phyloP scores from a whole-genome alignment of 1,284 basidiomycete genomes.

The Meripilus lineatus region DNA sequence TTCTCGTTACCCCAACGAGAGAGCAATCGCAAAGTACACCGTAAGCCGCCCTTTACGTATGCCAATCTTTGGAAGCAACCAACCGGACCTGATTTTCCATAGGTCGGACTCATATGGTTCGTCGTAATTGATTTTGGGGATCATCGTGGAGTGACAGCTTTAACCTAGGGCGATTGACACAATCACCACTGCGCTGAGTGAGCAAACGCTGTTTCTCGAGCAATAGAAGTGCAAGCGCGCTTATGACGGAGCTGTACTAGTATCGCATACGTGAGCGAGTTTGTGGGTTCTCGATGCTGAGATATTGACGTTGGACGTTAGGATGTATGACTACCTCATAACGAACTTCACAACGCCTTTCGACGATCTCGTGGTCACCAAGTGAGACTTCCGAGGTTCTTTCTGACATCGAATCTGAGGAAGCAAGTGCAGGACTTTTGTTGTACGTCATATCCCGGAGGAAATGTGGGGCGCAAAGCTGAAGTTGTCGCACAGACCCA shows the following conservation, averaged over 20 bases:
- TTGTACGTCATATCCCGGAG: constrained; percentile 26
- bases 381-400: constrained; percentile 20
- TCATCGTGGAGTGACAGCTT: background rate
- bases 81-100: background rate
- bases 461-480: too few relatives aligned
- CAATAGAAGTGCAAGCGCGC: background rate
- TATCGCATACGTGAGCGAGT: constrained; percentile 30
- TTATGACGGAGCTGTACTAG: constrained; percentile 14
- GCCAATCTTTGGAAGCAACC: background rate
- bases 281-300: background rate
- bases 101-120: constrained; percentile 31
- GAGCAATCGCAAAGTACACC: constrained; percentile 21
- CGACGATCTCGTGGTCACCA: constrained; percentile 28
- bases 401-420: background rate
- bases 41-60: constrained; percentile 20
- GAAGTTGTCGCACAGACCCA: too few relatives aligned
- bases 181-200: constrained; percentile 24
- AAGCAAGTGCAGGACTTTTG: constrained; percentile 27
- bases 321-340: constrained; percentile 34
- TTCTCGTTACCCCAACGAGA: constrained; percentile 31
- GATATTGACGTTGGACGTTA: constrained; percentile 2
- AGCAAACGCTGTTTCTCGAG: constrained; percentile 9
- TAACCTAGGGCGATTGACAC: constrained; percentile 24
- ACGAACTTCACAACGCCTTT: constrained; percentile 29
- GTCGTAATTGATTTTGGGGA: background rate